Evolutionary conservation across 108 stramenopile species (phyloP), one percentile per base, ranked within the genome.

Genomic region (Stephanodiscus minutulus): DNA sequence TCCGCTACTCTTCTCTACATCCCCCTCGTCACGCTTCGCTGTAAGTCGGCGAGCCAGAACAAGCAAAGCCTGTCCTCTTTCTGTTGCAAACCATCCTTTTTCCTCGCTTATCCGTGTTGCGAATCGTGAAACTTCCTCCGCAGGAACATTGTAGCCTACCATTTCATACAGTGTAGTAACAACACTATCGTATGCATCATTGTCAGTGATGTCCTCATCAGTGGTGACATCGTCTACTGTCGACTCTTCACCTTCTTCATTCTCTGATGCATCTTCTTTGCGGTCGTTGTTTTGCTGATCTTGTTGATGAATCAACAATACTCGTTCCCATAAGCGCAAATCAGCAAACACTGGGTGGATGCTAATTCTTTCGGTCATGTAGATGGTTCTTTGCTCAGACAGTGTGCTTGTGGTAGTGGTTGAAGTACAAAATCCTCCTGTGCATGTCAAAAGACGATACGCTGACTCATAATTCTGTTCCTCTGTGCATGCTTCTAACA

Each of bases 141-240:
- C 87, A 53, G 87, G 88, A 25, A 92, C 87, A 39, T 84, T 88
- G 63, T 90, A 95, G 11, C 88, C 93, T 41, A 92, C 85, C 93
- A 95, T 95, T 76, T 95, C 93, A 39, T 91, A 95, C 11, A 95
- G 78, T 9, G 93, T 95, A 24, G 93, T 80, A n/a, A 92, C 88
- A 10, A 88, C 86, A 21, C 89, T 83, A 27, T 92, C 91, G 52
- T 95, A 89, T 56, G 86, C 85, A 43, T 79, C 67, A 68, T 67
- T 83, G 52, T 87, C 87, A 7, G 74, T 66, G 15, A 61, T 84
- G 28, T 78, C 82, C 25, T 86, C 83, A 52, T 76, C 74, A 13
- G 67, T 37, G 35, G 1, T 25, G 21, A 63, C 75, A 33, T 78
- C 85, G 3, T 54, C 39, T 15, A 68, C 31, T 24, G 53, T 20